Percentiles rank a stretch among this genome's conserved stretches.
Evolutionary conservation across 371 early-diverging fungal species (phyloP).

Genomic region (Fennellomyces sp.): DNA sequence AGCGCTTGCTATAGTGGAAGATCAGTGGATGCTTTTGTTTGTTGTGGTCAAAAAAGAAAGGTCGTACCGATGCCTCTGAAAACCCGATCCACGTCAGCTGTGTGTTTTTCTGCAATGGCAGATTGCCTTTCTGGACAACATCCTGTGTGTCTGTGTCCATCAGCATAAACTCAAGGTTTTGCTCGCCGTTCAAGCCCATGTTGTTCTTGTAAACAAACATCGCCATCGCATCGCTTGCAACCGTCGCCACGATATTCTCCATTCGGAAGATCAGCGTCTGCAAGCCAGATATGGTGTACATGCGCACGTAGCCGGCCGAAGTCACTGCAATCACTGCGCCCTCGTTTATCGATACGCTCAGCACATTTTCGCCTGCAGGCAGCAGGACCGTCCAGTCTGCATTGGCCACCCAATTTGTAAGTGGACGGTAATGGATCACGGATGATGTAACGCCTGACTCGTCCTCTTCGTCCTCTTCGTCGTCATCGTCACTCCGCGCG

Average conservation of each 20-base stretch:
- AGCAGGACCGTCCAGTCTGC: conserved; percentile 80
- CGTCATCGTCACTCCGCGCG: conserved; percentile 8
- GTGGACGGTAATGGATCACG: conserved; percentile 55
- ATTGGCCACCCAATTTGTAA: conserved; percentile 69
- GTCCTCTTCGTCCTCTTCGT: conserved; percentile 26
- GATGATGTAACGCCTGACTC: conserved; percentile 35
- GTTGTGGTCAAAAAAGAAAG: too few relatives aligned
- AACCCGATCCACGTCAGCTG: conserved; percentile 86
- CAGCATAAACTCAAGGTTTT: conserved; percentile 71
- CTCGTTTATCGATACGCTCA: conserved; percentile 72
- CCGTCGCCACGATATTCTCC: conserved; percentile 67
- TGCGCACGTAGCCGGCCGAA: conserved; percentile 71
- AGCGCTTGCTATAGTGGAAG: conserved; percentile 53
- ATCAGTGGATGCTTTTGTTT: neutral
- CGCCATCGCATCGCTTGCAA: conserved; percentile 50
- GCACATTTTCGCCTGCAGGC: conserved; percentile 67
- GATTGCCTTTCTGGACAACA: conserved; percentile 58
- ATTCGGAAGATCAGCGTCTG: conserved; percentile 74
- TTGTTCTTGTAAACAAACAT: conserved; percentile 29
- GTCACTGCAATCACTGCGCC: conserved; percentile 77
- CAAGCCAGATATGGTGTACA: conserved; percentile 78
- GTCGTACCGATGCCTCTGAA: conserved; percentile 69
- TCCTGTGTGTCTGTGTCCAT: conserved; percentile 64
- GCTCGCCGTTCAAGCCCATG: conserved; percentile 30
- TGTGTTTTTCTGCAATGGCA: conserved; percentile 69